phyloP scores from a whole-genome alignment of 192 early-diverging fungal genomes.

The Coemansia sp. region DNA sequence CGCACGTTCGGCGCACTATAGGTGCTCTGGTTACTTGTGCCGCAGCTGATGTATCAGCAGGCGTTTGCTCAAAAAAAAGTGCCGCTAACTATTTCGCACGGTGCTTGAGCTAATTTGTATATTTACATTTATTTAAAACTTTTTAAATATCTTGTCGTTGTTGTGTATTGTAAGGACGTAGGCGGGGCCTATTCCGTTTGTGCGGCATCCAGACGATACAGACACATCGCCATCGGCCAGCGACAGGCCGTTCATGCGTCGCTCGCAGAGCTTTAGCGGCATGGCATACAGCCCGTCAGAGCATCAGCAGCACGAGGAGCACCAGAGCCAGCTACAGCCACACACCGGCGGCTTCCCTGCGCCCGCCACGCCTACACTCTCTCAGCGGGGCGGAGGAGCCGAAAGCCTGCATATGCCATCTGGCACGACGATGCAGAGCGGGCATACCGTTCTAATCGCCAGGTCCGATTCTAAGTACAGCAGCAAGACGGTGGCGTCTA shows the following conservation, averaged over 20 bases:
- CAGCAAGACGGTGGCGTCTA: slow-evolving; percentile 10
- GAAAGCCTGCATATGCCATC: neutral
- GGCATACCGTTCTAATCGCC: neutral
- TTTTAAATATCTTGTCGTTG: neutral
- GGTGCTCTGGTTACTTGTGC: no score
- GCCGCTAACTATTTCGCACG: no score
- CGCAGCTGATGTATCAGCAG: no score
- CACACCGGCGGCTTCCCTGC: neutral
- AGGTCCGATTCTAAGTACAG: slow-evolving; percentile 27
- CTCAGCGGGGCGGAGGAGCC: neutral
- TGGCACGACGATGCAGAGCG: slow-evolving; percentile 1
- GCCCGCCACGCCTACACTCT: neutral
- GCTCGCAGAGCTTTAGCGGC: slow-evolving; percentile 23
- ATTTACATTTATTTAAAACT: neutral
- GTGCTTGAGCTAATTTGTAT: no score
- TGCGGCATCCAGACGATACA: no score
- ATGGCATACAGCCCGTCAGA: neutral
- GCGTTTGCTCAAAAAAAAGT: no score
- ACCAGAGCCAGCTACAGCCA: neutral
- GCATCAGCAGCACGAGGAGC: neutral
- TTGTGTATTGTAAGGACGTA: neutral
- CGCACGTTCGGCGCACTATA: no score
- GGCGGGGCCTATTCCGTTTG: neutral
- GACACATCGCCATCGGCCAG: neutral
- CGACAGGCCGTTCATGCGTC: slow-evolving; percentile 6